Percentiles rank a stretch among this genome's conserved stretches.
phyloP scores from a whole-genome alignment of 768 basidiomycete species.

The Boletus barrowsii region DNA sequence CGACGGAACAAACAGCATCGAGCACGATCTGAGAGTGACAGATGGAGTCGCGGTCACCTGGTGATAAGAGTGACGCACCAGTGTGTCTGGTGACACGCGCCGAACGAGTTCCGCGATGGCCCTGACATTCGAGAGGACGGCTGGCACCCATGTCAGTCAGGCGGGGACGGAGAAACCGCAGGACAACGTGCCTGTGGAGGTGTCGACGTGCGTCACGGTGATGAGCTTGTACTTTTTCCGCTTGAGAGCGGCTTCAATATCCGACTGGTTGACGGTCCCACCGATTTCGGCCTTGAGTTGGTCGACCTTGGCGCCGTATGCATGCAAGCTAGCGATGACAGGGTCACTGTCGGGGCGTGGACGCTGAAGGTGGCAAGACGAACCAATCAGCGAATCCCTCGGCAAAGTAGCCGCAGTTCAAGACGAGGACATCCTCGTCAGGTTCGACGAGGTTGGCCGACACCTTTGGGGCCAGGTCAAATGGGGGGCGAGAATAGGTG shows the following conservation, averaged over 20 bases:
- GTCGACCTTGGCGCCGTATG: constrained; percentile 86
- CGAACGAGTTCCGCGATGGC: constrained; percentile 70
- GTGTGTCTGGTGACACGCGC: constrained; percentile 77
- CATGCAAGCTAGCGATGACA: constrained; percentile 54
- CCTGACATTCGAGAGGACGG: constrained; percentile 82
- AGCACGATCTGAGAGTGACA: constrained; percentile 55
- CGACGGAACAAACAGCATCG: constrained; percentile 96
- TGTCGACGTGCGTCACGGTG: constrained; percentile 95
- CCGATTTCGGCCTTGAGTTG: constrained; percentile 84
- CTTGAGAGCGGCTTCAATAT: constrained; percentile 67
- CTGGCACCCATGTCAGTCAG: constrained; percentile 32
- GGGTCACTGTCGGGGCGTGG: neutral
- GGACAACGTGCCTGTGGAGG: constrained; percentile 59
- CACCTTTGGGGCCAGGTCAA: constrained; percentile 49
- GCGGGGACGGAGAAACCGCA: neutral
- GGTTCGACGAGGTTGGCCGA: constrained; percentile 87
- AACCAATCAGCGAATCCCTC: constrained; percentile 88
- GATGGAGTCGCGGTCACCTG: neutral
- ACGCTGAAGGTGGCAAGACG: neutral
- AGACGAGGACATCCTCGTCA: constrained; percentile 75
- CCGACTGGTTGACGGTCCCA: constrained; percentile 56
- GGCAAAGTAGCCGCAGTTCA: constrained; percentile 93
- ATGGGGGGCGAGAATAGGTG: neutral
- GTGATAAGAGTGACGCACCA: constrained; percentile 44
- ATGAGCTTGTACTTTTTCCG: constrained; percentile 83